Base-by-base conservation (phyloP, 805 yeast species). In the Lachancea lanzarotensis region DNA sequence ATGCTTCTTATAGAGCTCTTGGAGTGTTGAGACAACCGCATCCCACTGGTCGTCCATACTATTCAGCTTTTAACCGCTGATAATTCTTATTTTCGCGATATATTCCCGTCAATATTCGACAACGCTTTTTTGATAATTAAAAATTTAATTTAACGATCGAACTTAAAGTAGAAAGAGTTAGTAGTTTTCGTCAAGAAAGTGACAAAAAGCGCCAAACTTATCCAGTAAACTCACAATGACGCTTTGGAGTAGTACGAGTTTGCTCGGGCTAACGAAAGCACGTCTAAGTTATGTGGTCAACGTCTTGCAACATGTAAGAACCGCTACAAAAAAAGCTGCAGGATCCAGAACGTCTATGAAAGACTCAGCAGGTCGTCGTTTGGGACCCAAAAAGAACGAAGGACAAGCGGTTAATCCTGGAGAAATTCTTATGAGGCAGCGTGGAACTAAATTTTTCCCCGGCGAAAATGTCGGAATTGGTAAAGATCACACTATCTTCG, bases 311-410 rank as follows among this genome's bases (percentile, higher is more conserved):
- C 74, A 70, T 45, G 78, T 88, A 12, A 88, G 98, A 75, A 80
- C 80, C 17, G 96, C 98, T 22, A 88, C 96, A 13, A 93, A 93
- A 68, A 84, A 81, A 63, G 96, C 93, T 7, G 88, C 95, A 17
- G 96, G 97, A 55, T 88, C 97, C n/a, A 85, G 81, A 68, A 85
- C 96, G 15, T 85, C 84, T 53, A 90, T 84, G 79, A 83, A 84
- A 62, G 96, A 90, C 65, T 90, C 98, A 13, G 88, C 88, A 2
- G 98, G 98, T 72, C 81, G 95, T 65, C 74, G 98, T 60, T 70
- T 93, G 42, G 98, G 98, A 20, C 84, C 95, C 30, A 93, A 93
- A 68, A 84, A 76, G 40, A 78, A 83, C 50, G 96, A 91, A 58
- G 89, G 93, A 34, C 68, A 70, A 38, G 59, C 58, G 26, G 96